phyloP scores from a whole-genome alignment of 345 rosid species.

The Euphorbia pulcherrima region DNA sequence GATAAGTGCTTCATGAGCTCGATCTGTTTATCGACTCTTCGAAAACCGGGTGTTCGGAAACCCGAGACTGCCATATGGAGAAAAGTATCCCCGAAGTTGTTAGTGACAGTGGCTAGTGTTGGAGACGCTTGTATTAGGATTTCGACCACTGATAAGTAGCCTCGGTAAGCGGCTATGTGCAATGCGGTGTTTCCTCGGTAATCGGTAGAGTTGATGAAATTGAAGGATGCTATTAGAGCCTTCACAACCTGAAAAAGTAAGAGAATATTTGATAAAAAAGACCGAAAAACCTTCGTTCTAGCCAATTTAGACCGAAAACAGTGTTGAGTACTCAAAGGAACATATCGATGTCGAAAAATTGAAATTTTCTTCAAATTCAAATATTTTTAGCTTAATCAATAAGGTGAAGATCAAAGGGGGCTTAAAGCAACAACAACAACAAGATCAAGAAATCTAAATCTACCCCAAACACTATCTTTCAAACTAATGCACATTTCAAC shows the following conservation, averaged over 20 bases:
- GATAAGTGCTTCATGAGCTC: conserved; percentile 61
- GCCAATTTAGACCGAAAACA: too few relatives aligned
- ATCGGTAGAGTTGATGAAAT: conserved; percentile 44
- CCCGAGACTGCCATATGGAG: conserved; percentile 86
- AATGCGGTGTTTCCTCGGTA: conserved; percentile 75
- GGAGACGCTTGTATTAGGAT: conserved; percentile 50
- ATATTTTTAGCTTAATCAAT: too few relatives aligned
- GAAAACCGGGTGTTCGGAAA: conserved; percentile 69
- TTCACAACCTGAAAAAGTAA: conserved; percentile 54
- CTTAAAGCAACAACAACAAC: too few relatives aligned
- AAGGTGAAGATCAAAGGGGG: too few relatives aligned
- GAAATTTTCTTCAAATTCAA: too few relatives aligned
- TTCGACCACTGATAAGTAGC: conserved; percentile 54
- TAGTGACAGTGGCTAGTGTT: conserved; percentile 37
- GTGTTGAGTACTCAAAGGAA: too few relatives aligned
- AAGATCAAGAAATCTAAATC: too few relatives aligned
- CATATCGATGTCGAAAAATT: too few relatives aligned
- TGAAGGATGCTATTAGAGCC: conserved; percentile 50
- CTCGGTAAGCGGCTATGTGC: conserved; percentile 78
- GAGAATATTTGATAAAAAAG: too few relatives aligned
- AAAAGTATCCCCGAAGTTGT: conserved; percentile 68
- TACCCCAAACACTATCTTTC: background rate
- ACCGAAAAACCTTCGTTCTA: too few relatives aligned
- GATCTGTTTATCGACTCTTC: conserved; percentile 62
- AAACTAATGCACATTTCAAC: background rate